A percentile compares a stretch with the other conserved stretches of the same genome.
Evolutionary conservation across 192 early-diverging fungal species (phyloP).

Genomic region (Backusella mclennaniae): DNA sequence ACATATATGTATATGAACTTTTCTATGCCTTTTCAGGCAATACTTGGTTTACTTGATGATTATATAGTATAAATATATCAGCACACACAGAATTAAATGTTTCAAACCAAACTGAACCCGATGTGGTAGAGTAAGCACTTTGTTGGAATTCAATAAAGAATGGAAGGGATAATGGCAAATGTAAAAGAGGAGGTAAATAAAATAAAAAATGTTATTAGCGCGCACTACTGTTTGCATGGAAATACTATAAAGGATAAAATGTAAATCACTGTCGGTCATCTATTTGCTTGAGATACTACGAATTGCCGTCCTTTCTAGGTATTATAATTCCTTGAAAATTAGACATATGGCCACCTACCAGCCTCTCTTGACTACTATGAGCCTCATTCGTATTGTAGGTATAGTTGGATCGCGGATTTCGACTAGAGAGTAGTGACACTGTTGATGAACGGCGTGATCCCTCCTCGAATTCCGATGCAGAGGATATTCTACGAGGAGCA

Average conservation of each 20-base stretch:
- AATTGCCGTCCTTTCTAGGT: neutral
- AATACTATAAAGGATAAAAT: neutral
- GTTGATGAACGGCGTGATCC: neutral
- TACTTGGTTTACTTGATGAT: too few relatives aligned
- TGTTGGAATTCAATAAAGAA: neutral
- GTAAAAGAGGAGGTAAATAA: neutral
- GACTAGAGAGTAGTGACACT: neutral
- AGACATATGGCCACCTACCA: neutral
- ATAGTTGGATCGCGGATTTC: neutral
- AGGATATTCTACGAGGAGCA: neutral
- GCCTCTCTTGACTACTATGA: neutral
- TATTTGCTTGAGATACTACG: neutral
- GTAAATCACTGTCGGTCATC: neutral
- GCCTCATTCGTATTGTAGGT: neutral
- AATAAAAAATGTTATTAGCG: neutral
- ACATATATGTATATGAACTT: neutral
- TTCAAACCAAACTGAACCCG: neutral
- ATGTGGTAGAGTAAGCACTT: neutral
- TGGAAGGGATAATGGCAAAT: neutral
- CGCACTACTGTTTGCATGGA: neutral
- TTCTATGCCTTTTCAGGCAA: neutral
- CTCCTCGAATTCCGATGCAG: neutral
- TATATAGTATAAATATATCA: too few relatives aligned
- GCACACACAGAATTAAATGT: neutral
- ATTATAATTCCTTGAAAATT: neutral